Conservation (phyloP, 306 rosid species). For the Quercus glauca region DNA sequence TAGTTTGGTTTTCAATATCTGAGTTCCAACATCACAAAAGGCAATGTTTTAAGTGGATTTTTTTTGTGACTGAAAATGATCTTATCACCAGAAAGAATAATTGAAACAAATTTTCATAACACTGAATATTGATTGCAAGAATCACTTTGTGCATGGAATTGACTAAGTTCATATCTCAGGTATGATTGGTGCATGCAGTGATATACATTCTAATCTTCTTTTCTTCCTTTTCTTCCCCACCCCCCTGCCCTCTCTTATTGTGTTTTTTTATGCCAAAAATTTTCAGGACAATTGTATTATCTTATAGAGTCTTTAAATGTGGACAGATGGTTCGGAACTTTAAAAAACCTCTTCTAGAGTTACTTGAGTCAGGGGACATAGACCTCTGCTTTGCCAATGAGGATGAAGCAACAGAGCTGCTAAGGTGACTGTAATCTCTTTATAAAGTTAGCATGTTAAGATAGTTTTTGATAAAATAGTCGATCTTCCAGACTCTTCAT, state of each 20-base stretch:
- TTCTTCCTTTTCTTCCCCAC: neutral
- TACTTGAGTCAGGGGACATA: slow-evolving; percentile 66
- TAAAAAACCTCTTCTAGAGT: slow-evolving; percentile 57
- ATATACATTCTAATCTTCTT: neutral
- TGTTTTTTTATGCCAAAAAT: neutral
- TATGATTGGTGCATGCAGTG: neutral
- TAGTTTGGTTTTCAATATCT: neutral
- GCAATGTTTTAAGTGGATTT: neutral
- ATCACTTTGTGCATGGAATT: neutral
- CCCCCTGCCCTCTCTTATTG: neutral
- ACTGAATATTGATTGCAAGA: neutral
- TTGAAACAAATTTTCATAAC: neutral
- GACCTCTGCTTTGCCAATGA: slow-evolving; percentile 98
- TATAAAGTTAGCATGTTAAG: neutral
- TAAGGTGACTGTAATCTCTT: slow-evolving; percentile 52
- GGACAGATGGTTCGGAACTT: slow-evolving; percentile 86
- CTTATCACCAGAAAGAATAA: neutral
- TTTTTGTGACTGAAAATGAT: neutral
- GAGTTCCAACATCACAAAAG: neutral
- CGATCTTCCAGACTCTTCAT: slow-evolving; percentile 17
- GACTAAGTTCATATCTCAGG: neutral
- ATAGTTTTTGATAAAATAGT: slow-evolving; percentile 10
- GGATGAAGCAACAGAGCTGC: slow-evolving; percentile 92
- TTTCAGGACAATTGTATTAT: slow-evolving; percentile 12
- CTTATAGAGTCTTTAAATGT: slow-evolving; percentile 38